Evolutionary conservation across 306 rosid species (phyloP), one percentile per base, ranked within the genome.

Genomic region (Castanospermum australe): DNA sequence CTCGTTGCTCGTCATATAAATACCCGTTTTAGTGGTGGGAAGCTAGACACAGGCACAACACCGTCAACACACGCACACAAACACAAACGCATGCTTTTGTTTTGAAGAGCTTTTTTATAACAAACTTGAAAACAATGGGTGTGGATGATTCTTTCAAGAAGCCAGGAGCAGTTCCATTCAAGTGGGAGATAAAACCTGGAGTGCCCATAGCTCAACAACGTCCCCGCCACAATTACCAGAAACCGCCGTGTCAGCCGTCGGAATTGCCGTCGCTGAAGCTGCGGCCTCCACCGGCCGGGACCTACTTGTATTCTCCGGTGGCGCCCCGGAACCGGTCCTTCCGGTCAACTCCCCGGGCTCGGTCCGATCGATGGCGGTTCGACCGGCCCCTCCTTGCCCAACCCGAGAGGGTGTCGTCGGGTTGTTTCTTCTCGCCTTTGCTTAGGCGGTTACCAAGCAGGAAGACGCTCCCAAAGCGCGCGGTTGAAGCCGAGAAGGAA

Each of bases 101-200:
- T 14, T 14, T 8, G 20, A 13, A 71, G 35, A 44, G 21, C 22
- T 39, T 33, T 22, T 0, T 0, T 18, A 10, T 15, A 6, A 8
- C 25, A 8, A 11, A 42, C 15, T 17, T 8, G 32, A 52, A 44
- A 48, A 48, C 36, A 72, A 88, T 91, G 98, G 83, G 79, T 1
- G 47, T 55, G 0, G 95, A 83, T 32, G 96, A 91, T 28, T 90
- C 82, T 0, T 95, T 87, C 84, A 86, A 44, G 73, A 89, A 88
- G 75, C 88, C 87, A 18, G 99, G 97, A 35, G 85, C 96, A 6
- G 81, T 95, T 44, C 99, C 99, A 25, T 95, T 95, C 84, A 88
- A 93, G 55, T 95, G 99, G 99, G 99, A 95, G 85, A 76, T 93
- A 20, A 92, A 90, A 60, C 99, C 99, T 1, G 99, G 99, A 42